phyloP scores from a whole-genome alignment of 2,329 filamentous ascomycete species.

The Hymenoscyphus repandus region DNA sequence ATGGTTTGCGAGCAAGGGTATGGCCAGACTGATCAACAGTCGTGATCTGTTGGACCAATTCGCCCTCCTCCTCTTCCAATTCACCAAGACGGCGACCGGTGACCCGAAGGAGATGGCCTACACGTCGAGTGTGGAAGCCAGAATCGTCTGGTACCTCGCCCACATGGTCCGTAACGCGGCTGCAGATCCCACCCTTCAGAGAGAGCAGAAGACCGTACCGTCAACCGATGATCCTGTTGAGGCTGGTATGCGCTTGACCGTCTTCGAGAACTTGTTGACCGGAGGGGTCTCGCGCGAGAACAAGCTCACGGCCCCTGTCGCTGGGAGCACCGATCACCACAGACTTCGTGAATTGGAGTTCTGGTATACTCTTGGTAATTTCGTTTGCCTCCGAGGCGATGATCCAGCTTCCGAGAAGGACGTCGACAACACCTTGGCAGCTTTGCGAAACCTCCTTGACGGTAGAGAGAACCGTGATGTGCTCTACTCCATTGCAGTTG shows the following conservation, averaged over 20 bases:
- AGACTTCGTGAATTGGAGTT: slow-evolving; percentile 66
- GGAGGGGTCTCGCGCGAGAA: slow-evolving; percentile 60
- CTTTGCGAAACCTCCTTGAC: slow-evolving; percentile 67
- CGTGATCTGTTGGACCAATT: slow-evolving; percentile 60
- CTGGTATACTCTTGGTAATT: slow-evolving; percentile 74
- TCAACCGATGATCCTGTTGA: slow-evolving; percentile 55
- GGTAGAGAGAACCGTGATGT: slow-evolving; percentile 84
- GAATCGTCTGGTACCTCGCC: slow-evolving; percentile 56
- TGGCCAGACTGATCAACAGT: slow-evolving; percentile 43
- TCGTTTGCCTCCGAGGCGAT: slow-evolving; percentile 60
- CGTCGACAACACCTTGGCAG: slow-evolving; percentile 60
- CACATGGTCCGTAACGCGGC: slow-evolving; percentile 34
- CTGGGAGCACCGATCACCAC: slow-evolving; percentile 46
- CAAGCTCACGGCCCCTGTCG: slow-evolving; percentile 47
- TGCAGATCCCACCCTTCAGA: slow-evolving; percentile 28
- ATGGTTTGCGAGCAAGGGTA: slow-evolving; percentile 63
- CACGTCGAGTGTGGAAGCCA: slow-evolving; percentile 50
- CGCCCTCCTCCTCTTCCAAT: slow-evolving; percentile 55
- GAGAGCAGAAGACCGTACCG: slow-evolving; percentile 37
- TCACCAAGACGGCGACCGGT: slow-evolving; percentile 44
- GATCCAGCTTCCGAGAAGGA: slow-evolving; percentile 49
- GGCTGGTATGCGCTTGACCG: slow-evolving; percentile 64
- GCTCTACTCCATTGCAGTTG: slow-evolving; percentile 81
- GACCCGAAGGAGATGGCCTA: slow-evolving; percentile 48
- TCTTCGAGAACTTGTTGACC: slow-evolving; percentile 72